Base-by-base conservation (phyloP, 2,329 filamentous ascomycete species). In the Trichoderma guizhouense region DNA sequence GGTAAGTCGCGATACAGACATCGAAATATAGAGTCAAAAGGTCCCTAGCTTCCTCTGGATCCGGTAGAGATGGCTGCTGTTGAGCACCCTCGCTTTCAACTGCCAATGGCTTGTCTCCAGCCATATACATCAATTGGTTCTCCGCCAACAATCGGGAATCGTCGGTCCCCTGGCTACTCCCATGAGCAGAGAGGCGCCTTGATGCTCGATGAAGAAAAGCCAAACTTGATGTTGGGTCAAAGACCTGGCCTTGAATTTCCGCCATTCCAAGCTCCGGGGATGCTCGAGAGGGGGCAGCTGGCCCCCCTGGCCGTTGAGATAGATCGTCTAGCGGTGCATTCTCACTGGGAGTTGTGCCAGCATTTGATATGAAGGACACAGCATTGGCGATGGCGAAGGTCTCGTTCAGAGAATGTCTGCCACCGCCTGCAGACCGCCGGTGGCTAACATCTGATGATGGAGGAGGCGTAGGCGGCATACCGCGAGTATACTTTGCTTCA, bases 1-100 rank as follows among this genome's bases (percentile, higher is more conserved):
- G 84, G 74, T 90, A 89, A 0, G 88, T 90, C 0, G 88, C 87
- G 24, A 88, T 86, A 7, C 87, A 88, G 71, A 87, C 88, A 61
- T 90, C 87, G 73, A 90, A 90, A 69, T 90, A 90, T 7, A 87
- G 80, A 8, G 82, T 81, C 5, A 90, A 79, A 2, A 89, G 51
- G 1, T 73, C 67, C 5, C 72, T 74, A 0, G 77, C 71, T 7
- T 80, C 81, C 1, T 78, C 76, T 7, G 81, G 78, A 58, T 83
- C 69, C 5, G 83, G 81, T 68, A 88, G 69, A 62, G 80, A 72
- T 72, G 84, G 79, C 4, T 77, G 76, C 30, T 80, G 76, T 2
- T 78, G 76, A 2, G 80, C 73, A 11, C 74, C 72, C 0, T 75
- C 77, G 0, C 80, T 79, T 53, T 66, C 63, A n/a, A 36, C 26